Percentiles rank a stretch among this genome's conserved stretches.
phyloP scores from a whole-genome alignment of 75 land plant species.

The Selaginella moellendorffii region DNA sequence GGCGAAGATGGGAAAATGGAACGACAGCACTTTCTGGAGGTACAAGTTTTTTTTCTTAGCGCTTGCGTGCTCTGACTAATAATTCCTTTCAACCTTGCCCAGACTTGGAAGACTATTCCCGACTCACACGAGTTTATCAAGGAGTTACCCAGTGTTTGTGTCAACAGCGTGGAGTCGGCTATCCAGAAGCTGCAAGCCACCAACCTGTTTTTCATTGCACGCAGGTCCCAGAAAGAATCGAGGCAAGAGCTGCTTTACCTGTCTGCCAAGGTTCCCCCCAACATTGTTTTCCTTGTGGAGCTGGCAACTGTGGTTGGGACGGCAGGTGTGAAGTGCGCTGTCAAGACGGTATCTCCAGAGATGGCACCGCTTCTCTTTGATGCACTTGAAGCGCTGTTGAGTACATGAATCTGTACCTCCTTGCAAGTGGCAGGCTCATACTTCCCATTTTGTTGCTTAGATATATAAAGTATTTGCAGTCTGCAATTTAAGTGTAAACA shows the following conservation, averaged over 20 bases:
- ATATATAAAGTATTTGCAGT: no score
- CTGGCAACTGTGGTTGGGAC: conserved; percentile 47
- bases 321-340: conserved; percentile 85
- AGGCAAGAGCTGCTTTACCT: conserved; percentile 83
- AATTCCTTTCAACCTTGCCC: conserved; percentile 3
- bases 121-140: conserved; percentile 79
- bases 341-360: conserved; percentile 84
- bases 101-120: conserved; percentile 99
- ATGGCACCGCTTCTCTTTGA: conserved; percentile 94
- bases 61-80: background rate
- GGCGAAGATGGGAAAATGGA: conserved; percentile 93
- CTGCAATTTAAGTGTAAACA: no score
- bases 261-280: conserved; percentile 62
- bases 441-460: no score
- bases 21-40: conserved; percentile 79
- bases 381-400: conserved; percentile 62
- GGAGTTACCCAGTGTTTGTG: conserved; percentile 44
- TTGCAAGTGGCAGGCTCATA: no score
- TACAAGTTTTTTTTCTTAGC: conserved; percentile 14
- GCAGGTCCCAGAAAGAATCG: conserved; percentile 57
- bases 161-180: conserved; percentile 55
- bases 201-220: conserved; percentile 87
- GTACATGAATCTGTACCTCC: no score
- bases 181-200: conserved; percentile 54
- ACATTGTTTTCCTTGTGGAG: conserved; percentile 68